Evolutionary conservation across 306 rosid species (phyloP).

Genomic region (Ochetophila trinervis): DNA sequence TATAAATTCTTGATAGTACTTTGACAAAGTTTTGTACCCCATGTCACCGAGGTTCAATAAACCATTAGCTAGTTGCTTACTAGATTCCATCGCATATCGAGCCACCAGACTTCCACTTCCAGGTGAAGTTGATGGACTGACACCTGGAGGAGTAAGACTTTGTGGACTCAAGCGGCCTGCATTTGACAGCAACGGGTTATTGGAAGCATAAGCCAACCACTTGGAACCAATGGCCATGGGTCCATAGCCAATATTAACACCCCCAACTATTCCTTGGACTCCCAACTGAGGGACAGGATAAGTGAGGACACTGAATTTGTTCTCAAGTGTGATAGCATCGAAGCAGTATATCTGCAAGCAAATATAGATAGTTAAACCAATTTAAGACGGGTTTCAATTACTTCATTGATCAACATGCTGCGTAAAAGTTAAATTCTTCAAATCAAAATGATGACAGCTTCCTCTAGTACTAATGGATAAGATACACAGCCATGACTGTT

Average conservation of each 20-base stretch:
- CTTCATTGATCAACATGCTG: slow-evolving; percentile 24
- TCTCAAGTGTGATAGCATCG: slow-evolving; percentile 93
- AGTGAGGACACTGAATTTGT: slow-evolving; percentile 88
- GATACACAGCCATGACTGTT: slow-evolving; percentile 8
- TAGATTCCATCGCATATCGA: slow-evolving; percentile 96
- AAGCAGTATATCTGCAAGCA: slow-evolving; percentile 90
- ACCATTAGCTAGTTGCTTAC: slow-evolving; percentile 92
- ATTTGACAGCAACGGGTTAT: slow-evolving; percentile 65
- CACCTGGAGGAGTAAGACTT: slow-evolving; percentile 82
- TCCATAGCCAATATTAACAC: slow-evolving; percentile 82
- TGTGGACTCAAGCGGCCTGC: slow-evolving; percentile 83
- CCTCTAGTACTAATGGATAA: slow-evolving; percentile 12
- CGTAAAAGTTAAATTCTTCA: slow-evolving; percentile 4
- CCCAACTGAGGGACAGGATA: slow-evolving; percentile 93
- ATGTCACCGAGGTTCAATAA: slow-evolving; percentile 81
- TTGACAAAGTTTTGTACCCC: slow-evolving; percentile 90
- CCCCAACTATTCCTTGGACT: slow-evolving; percentile 77
- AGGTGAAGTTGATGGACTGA: slow-evolving; percentile 95
- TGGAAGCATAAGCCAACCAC: slow-evolving; percentile 94
- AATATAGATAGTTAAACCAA: background rate
- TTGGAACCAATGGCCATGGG: slow-evolving; percentile 96
- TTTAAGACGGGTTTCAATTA: slow-evolving; percentile 25
- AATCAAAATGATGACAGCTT: slow-evolving; percentile 19
- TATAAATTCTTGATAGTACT: slow-evolving; percentile 80
- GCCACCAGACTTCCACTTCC: slow-evolving; percentile 84